Base-by-base conservation (phyloP, 1,139 yeast species). In the Chernovozyma aurita region DNA sequence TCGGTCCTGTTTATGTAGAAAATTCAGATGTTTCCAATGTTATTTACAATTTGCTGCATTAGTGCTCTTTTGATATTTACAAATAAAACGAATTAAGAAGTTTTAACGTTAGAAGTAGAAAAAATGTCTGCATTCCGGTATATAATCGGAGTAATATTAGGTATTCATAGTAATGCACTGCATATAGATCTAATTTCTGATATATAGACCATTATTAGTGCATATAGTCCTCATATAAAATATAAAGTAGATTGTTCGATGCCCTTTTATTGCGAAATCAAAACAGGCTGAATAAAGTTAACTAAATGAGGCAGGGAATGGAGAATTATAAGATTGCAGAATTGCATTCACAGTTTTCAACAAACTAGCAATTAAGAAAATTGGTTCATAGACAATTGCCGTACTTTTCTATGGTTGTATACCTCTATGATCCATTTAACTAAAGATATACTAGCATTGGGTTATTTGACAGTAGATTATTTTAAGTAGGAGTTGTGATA, bases 1-100 rank as follows among this genome's bases (percentile, higher is more conserved):
- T 28, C 18, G 13, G 20, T 6, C 30, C 15, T 37, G 35, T 39
- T 41, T 41, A 41, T 39, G 40, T 41, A 39, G 33, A 36, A 38
- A 38, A 37, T 42, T 22, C 22, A 20, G 22, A 17, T 27, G 24
- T 29, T 14, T 20, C 17, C 26, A 33, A 28, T 21, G 28, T 13
- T 36, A 37, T 37, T 37, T 37, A 37, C 40, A 37, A 37, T 34
- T 37, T 37, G 40, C 40, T 37, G 40, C 40, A 31, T 37, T 37
- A 16, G 40, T 37, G 40, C 17, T 31, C 18, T 3, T 34, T 28
- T 28, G 20, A 12, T 37, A 44, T 44, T 44, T 45, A 45, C 49
- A 45, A 45, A 45, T 38, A 43, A 36, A 37, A 34, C 48, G 30
- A 42, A 45, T 42, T 38, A 42, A 45, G 48, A 40, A 45, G 44